Evolutionary conservation across 148 eudicot species (phyloP), one percentile per base, ranked within the genome.

Genomic region (Silene latifolia): DNA sequence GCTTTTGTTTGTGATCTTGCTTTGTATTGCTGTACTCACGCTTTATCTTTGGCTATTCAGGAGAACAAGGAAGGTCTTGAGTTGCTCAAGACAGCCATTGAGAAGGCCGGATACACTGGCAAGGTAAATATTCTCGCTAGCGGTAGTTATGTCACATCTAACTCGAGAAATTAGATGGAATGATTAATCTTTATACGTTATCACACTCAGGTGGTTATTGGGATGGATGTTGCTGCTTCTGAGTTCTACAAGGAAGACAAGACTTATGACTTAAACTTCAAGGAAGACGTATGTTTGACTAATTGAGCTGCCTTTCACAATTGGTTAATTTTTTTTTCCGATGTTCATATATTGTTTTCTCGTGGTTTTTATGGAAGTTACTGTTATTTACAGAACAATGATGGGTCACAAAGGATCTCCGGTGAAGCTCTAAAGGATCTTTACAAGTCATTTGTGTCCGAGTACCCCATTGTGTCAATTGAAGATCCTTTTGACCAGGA

Each of bases 221-320:
- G 98, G 63, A 94, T 94, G 98, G 98, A 94, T 86, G 98, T 94
- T 82, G 98, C 98, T 78, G 96, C 98, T 58, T 94, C 98, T 75
- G 98, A 94, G 72, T 94, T 94, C 78, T 94, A 88, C 87, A 89
- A 79, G 48, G 80, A 85, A 47, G 98, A 94, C 90, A 91, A 91
- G 84, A 83, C 85, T 47, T 94, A 94, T 61, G 98, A 94, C 81
- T 81, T 94, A 83, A 94, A 94, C 91, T 94, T 94, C 83, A 94
- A 94, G 85, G 98, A 94, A 84, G 98, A 94, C 79, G 98, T 87
- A 77, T 80, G 87, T 61, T 68, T 48, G 39, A 39, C 47, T 79
- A 85, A 54, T 71, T 60, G 27, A 39, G 39, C 67, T 54, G 23
- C 18, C 29, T 58, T 44, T 8, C 12, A 12, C 19, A 54, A 10